phyloP scores from a whole-genome alignment of 805 yeast species.

The Candida wancherniae region DNA sequence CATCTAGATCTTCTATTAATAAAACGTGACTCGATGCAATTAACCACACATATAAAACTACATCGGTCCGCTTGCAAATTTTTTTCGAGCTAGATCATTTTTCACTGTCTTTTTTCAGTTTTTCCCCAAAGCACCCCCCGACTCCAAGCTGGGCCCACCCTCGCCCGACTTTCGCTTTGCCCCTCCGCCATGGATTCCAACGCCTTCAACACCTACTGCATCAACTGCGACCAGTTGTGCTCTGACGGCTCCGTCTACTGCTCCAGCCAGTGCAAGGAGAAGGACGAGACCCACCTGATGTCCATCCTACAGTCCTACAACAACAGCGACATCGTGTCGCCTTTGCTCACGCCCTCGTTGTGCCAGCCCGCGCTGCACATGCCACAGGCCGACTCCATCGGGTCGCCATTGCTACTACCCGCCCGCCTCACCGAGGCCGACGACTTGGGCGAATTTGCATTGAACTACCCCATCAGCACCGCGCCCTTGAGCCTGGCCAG shows the following conservation, averaged over 20 bases:
- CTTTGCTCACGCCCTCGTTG: constrained; percentile 35
- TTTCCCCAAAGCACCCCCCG: not conserved
- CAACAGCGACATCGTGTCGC: constrained; percentile 27
- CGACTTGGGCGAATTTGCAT: constrained; percentile 26
- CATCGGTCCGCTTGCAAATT: not conserved
- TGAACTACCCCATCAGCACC: constrained; percentile 29
- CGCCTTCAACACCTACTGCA: constrained; percentile 21
- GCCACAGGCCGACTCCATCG: constrained; percentile 12
- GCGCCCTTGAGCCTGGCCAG: constrained; percentile 14
- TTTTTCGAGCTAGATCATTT: not conserved
- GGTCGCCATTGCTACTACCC: constrained; percentile 24
- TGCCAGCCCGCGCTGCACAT: constrained; percentile 21
- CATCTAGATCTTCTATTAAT: constrained; percentile 16
- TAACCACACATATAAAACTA: constrained; percentile 6
- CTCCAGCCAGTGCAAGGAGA: constrained; percentile 28
- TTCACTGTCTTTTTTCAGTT: not conserved
- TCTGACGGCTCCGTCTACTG: constrained; percentile 20
- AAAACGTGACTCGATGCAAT: constrained; percentile 13
- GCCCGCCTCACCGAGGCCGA: constrained; percentile 15
- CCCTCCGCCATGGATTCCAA: constrained; percentile 14
- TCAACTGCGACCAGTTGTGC: constrained; percentile 18
- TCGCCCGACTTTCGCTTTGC: not conserved
- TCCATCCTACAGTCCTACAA: constrained; percentile 11
- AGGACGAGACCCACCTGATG: constrained; percentile 25
- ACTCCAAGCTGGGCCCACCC: not conserved